phyloP scores from a whole-genome alignment of 2,329 filamentous ascomycete species.

The Claviceps sorghi region DNA sequence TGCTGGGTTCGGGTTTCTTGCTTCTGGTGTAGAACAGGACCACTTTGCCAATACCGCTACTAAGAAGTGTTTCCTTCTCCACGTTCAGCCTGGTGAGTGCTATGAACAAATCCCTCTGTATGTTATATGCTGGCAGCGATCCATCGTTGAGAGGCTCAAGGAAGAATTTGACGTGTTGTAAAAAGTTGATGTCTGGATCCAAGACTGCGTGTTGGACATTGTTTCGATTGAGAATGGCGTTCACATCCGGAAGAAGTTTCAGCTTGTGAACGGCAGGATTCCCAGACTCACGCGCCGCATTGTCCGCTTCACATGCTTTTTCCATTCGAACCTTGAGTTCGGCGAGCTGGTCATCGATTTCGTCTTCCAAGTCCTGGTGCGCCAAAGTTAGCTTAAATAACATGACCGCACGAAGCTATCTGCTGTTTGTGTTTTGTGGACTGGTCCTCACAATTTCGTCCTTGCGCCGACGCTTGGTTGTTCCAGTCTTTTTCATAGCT shows the following conservation, averaged over 20 bases:
- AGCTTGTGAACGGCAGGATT: slow-evolving; percentile 85
- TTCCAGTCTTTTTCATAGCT: slow-evolving; percentile 62
- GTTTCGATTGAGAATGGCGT: slow-evolving; percentile 76
- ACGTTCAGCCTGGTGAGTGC: slow-evolving; percentile 70
- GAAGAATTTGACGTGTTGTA: slow-evolving; percentile 94
- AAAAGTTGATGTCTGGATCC: slow-evolving; percentile 86
- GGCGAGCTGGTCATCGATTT: slow-evolving; percentile 80
- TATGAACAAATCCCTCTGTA: slow-evolving; percentile 85
- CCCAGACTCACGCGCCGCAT: slow-evolving; percentile 61
- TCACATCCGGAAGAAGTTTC: slow-evolving; percentile 82
- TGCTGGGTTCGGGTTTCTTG: slow-evolving; percentile 71
- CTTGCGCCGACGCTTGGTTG: slow-evolving; percentile 59
- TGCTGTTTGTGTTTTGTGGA: neutral
- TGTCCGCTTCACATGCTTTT: slow-evolving; percentile 73
- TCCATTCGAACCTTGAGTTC: slow-evolving; percentile 84
- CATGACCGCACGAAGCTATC: slow-evolving; percentile 10
- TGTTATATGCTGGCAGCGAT: slow-evolving; percentile 88
- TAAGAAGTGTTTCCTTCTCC: slow-evolving; percentile 77
- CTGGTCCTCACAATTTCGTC: slow-evolving; percentile 61
- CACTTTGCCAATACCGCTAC: slow-evolving; percentile 90
- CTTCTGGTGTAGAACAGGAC: slow-evolving; percentile 95
- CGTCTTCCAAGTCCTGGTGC: slow-evolving; percentile 70
- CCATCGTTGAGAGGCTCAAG: slow-evolving; percentile 90
- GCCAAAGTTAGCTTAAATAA: slow-evolving; percentile 5
- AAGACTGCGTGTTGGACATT: slow-evolving; percentile 72